Percentiles rank a stretch among this genome's conserved stretches.
phyloP scores from a whole-genome alignment of 306 rosid species.

The Prosopis cineraria region DNA sequence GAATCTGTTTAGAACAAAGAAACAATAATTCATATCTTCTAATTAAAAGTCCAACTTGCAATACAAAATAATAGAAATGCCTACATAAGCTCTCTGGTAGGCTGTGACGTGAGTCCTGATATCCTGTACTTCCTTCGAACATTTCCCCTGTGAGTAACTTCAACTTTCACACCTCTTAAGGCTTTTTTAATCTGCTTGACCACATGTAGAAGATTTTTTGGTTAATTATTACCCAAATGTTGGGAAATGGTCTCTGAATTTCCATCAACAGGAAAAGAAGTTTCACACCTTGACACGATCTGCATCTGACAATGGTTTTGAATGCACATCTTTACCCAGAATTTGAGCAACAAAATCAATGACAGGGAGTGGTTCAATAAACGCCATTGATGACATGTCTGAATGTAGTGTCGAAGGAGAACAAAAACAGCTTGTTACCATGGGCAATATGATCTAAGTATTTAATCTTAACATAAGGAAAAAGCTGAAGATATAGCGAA shows the following conservation, averaged over 20 bases:
- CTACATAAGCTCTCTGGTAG: conserved; percentile 54
- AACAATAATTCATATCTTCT: conserved; percentile 10
- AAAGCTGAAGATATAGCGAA: not conserved
- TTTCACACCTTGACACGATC: conserved; percentile 53
- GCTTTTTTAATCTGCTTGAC: conserved; percentile 53
- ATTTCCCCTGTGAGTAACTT: conserved; percentile 54
- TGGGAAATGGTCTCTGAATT: conserved; percentile 12
- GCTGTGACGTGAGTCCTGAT: conserved; percentile 53
- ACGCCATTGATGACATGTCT: conserved; percentile 61
- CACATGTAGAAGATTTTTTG: conserved; percentile 7
- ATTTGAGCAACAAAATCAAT: conserved; percentile 59
- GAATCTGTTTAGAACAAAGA: conserved; percentile 39
- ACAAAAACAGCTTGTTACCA: conserved; percentile 6
- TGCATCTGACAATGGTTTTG: conserved; percentile 53
- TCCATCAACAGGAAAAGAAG: not conserved
- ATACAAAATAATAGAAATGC: conserved; percentile 6
- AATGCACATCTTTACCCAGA: conserved; percentile 51
- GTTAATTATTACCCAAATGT: conserved; percentile 24
- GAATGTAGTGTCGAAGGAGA: conserved; percentile 11
- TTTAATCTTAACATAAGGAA: not conserved
- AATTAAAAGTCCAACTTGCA: not conserved
- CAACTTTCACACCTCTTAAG: conserved; percentile 57
- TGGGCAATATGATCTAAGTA: not conserved
- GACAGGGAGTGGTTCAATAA: conserved; percentile 61
- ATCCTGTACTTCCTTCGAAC: conserved; percentile 52